These are phyloP conservation scores for Hyaloscypha bicolor DNA, from an alignment of 495 filamentous ascomycete species.

Conservation along the genomic window DNA sequence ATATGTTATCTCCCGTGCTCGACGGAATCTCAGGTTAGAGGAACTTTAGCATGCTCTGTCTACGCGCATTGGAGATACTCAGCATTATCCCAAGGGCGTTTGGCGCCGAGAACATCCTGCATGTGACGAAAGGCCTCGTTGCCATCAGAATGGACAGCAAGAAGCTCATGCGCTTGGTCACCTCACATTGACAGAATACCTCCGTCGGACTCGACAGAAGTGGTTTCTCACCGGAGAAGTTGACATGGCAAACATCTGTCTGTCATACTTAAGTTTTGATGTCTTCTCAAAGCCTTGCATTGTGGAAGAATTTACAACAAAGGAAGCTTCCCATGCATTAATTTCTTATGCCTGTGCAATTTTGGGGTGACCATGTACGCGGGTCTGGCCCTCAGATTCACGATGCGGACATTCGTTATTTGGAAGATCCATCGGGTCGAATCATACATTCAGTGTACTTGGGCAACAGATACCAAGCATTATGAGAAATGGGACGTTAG, in stretches of 20 bases:
- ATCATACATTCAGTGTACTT: slow-evolving; percentile 34
- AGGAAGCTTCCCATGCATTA: slow-evolving; percentile 26
- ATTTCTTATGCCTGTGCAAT: slow-evolving; percentile 33
- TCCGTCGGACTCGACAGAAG: slow-evolving; percentile 22
- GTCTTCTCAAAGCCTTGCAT: slow-evolving; percentile 30
- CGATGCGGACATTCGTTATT: slow-evolving; percentile 17
- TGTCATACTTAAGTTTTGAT: slow-evolving; percentile 31
- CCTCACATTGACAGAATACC: slow-evolving; percentile 32
- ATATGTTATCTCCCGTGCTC: too few relatives aligned
- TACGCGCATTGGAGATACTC: slow-evolving; percentile 23
- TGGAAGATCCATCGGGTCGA: slow-evolving; percentile 24
- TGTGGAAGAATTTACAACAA: slow-evolving; percentile 24
- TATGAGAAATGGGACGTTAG: slow-evolving; percentile 36
- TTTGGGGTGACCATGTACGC: slow-evolving; percentile 36
- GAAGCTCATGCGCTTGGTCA: slow-evolving; percentile 29
- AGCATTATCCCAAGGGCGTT: slow-evolving; percentile 9
- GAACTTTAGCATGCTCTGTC: slow-evolving; percentile 36
- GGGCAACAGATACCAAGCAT: slow-evolving; percentile 29
- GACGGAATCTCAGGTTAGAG: neutral
- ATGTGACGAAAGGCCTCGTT: slow-evolving; percentile 32
- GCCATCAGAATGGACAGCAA: slow-evolving; percentile 23
- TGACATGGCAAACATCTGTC: slow-evolving; percentile 22
- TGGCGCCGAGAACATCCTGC: slow-evolving; percentile 27
- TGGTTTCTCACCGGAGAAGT: slow-evolving; percentile 28
- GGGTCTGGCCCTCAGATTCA: slow-evolving; percentile 23